phyloP scores from a whole-genome alignment of 345 rosid species.

The Hibiscus tridactylites region DNA sequence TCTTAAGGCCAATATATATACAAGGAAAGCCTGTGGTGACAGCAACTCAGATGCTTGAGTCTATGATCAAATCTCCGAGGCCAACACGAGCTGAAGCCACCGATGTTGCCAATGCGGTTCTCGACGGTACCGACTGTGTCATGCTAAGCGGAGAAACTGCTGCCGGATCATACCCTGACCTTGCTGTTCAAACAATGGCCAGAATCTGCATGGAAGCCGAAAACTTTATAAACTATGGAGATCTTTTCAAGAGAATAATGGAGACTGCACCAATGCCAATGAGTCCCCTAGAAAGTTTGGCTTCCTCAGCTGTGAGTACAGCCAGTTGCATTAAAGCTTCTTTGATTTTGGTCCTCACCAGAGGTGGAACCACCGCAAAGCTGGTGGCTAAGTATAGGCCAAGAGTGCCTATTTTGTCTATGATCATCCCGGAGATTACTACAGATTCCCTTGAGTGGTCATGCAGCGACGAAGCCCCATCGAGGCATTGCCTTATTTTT shows the following conservation, averaged over 20 bases:
- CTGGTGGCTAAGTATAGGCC: constrained; percentile 59
- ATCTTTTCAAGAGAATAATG: constrained; percentile 35
- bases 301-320: too few relatives aligned
- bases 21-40: constrained; percentile 58
- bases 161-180: constrained; percentile 58
- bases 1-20: constrained; percentile 48
- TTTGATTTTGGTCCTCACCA: constrained; percentile 49
- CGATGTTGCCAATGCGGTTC: constrained; percentile 72
- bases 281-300: constrained; percentile 44
- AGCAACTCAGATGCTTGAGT: constrained; percentile 61
- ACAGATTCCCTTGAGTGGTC: constrained; percentile 46
- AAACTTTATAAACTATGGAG: constrained; percentile 38
- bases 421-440: constrained; percentile 39
- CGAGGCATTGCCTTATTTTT: constrained; percentile 51
- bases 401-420: constrained; percentile 45
- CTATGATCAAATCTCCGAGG: constrained; percentile 61
- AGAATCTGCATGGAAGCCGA: constrained; percentile 66
- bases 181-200: constrained; percentile 55
- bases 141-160: constrained; percentile 78
- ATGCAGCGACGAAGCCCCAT: constrained; percentile 39
- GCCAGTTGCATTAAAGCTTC: constrained; percentile 32
- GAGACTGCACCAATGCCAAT: constrained; percentile 40
- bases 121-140: constrained; percentile 74
- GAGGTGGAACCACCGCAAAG: constrained; percentile 49
- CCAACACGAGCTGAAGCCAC: constrained; percentile 78